Conservation (phyloP, 768 basidiomycete genomes). For the Phaeotremella fagi region DNA sequence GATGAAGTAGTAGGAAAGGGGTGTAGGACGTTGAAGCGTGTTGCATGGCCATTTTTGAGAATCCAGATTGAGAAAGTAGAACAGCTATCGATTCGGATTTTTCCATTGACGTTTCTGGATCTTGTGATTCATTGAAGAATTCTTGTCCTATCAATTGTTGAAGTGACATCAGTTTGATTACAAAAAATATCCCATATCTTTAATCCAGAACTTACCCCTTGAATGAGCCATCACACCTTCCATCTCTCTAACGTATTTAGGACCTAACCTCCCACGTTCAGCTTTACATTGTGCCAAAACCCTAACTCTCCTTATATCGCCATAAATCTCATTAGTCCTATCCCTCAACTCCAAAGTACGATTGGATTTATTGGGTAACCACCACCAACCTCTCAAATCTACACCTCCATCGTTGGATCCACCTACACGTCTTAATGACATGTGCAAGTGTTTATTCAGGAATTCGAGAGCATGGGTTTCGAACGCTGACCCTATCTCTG, state of each 20-base stretch:
- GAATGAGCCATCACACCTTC: conserved; percentile 64
- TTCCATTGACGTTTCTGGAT: not conserved
- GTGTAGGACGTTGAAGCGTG: conserved; percentile 69
- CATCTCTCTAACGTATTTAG: conserved; percentile 77
- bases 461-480: conserved; percentile 64
- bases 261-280: conserved; percentile 72
- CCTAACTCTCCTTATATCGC: conserved; percentile 56
- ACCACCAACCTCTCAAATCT: conserved; percentile 91
- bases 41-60: conserved; percentile 65
- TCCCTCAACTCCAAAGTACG: not conserved
- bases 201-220: conserved; percentile 9
- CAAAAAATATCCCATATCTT: no score
- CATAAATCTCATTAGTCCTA: not conserved
- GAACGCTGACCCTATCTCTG: conserved; percentile 68
- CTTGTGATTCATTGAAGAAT: conserved; percentile 3
- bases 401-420: conserved; percentile 87
- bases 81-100: conserved; percentile 57
- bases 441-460: conserved; percentile 64
- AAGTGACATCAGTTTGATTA: no score
- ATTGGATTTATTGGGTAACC: conserved; percentile 55
- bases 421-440: conserved; percentile 73
- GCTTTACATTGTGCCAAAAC: conserved; percentile 89
- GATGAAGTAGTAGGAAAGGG: conserved; percentile 72
- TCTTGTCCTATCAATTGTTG: not conserved
- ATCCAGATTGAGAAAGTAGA: conserved; percentile 73